These are phyloP conservation scores for Fusarium fujikuroi DNA, from an alignment of 2,329 filamentous ascomycete genomes.

Conservation along the genomic window DNA sequence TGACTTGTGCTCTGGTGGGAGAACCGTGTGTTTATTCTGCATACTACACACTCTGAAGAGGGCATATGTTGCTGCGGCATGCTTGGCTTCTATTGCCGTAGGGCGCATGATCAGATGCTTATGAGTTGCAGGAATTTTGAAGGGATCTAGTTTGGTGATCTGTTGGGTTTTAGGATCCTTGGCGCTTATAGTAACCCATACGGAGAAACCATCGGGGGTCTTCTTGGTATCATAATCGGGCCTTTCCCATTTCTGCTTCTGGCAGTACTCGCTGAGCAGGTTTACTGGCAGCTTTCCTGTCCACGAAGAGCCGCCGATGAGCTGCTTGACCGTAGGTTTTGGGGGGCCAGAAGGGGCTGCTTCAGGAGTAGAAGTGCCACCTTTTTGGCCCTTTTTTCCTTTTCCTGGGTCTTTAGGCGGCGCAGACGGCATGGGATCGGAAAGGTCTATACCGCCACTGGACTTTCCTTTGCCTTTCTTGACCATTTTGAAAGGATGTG, in stretches of 20 bases:
- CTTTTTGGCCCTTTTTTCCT: slow-evolving; percentile 54
- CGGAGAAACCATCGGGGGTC: slow-evolving; percentile 78
- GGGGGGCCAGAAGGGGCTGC: slow-evolving; percentile 57
- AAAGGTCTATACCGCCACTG: slow-evolving; percentile 35
- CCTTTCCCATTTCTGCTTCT: slow-evolving; percentile 94
- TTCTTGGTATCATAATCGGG: slow-evolving; percentile 89
- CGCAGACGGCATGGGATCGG: slow-evolving; percentile 49
- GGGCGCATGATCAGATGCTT: slow-evolving; percentile 80
- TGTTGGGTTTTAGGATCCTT: slow-evolving; percentile 86
- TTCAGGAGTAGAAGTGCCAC: slow-evolving; percentile 44
- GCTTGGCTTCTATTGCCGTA: slow-evolving; percentile 87
- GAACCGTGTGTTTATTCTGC: slow-evolving; percentile 94
- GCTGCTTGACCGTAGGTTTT: slow-evolving; percentile 75
- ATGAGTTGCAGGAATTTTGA: slow-evolving; percentile 81
- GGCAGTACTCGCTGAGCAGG: slow-evolving; percentile 91
- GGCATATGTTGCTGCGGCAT: slow-evolving; percentile 92
- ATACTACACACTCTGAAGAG: slow-evolving; percentile 93
- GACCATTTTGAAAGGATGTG: slow-evolving; percentile 52
- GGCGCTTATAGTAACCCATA: slow-evolving; percentile 80
- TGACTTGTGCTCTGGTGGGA: slow-evolving; percentile 89
- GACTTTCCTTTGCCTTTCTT: slow-evolving; percentile 66
- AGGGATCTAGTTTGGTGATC: slow-evolving; percentile 77
- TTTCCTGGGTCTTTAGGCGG: slow-evolving; percentile 58
- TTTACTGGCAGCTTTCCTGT: slow-evolving; percentile 97
- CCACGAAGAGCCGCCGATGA: slow-evolving; percentile 96